These are phyloP conservation scores for Sphenostylis stenocarpa DNA, from an alignment of 306 rosid species.

Conservation along the genomic window DNA sequence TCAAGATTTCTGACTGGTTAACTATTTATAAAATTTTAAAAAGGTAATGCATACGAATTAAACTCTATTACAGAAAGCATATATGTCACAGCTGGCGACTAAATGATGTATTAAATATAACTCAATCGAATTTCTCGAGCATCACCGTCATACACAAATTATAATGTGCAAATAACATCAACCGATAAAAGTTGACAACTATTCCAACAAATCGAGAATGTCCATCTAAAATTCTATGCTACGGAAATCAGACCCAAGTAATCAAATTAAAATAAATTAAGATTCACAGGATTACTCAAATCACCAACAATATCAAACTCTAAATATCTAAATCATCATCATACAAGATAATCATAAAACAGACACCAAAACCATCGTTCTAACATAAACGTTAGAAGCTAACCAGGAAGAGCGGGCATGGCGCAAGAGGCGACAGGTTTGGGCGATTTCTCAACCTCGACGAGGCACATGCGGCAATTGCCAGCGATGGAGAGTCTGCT, in stretches of 20 bases:
- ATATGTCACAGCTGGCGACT: background rate
- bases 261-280: background rate
- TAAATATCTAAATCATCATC: background rate
- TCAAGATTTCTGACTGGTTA: background rate
- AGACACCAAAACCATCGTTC: background rate
- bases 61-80: background rate
- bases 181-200: background rate
- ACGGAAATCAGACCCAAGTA: background rate
- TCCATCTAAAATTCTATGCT: background rate
- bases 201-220: background rate
- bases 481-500: constrained; percentile 92
- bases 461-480: constrained; percentile 98
- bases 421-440: constrained; percentile 99
- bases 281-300: background rate
- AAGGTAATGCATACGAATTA: background rate
- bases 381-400: background rate
- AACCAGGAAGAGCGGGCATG: constrained; percentile 99
- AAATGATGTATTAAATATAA: background rate
- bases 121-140: background rate
- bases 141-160: background rate
- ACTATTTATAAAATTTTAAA: background rate
- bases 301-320: background rate
- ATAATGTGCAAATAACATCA: background rate
- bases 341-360: background rate
- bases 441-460: constrained; percentile 99